Conservation (phyloP, 2,329 filamentous ascomycete genomes). For the Botrytis tulipae region DNA sequence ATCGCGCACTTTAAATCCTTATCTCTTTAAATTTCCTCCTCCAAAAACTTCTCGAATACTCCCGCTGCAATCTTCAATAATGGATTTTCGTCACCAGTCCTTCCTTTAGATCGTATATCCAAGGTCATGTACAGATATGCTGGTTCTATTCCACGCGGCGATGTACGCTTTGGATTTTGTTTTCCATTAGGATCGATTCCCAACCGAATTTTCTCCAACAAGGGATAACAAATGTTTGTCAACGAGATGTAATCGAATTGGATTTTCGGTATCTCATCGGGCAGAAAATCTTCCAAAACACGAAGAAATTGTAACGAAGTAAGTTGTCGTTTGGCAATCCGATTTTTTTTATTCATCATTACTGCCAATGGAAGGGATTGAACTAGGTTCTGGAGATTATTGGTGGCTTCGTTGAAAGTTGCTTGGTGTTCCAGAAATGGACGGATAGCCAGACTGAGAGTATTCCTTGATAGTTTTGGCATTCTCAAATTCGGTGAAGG, state of each 20-base stretch:
- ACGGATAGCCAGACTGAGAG: not conserved
- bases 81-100: not conserved
- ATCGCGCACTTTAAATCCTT: not conserved
- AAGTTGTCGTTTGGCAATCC: not conserved
- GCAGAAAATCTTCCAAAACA: not conserved
- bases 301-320: not conserved
- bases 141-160: not conserved
- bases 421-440: not conserved
- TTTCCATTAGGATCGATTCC: not conserved
- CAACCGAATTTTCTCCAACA: not conserved
- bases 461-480: not conserved
- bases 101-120: not conserved
- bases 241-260: not conserved
- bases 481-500: not conserved
- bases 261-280: not conserved
- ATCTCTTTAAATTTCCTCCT: not conserved
- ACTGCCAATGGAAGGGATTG: not conserved
- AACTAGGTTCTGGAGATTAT: not conserved
- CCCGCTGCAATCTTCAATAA: not conserved
- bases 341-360: not conserved
- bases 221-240: not conserved
- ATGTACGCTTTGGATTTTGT: not conserved
- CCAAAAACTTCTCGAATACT: not conserved
- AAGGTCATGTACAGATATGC: not conserved
- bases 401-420: not conserved